Base-by-base conservation (phyloP, 2,329 filamentous ascomycete genomes). In the Aspergillus fischeri region DNA sequence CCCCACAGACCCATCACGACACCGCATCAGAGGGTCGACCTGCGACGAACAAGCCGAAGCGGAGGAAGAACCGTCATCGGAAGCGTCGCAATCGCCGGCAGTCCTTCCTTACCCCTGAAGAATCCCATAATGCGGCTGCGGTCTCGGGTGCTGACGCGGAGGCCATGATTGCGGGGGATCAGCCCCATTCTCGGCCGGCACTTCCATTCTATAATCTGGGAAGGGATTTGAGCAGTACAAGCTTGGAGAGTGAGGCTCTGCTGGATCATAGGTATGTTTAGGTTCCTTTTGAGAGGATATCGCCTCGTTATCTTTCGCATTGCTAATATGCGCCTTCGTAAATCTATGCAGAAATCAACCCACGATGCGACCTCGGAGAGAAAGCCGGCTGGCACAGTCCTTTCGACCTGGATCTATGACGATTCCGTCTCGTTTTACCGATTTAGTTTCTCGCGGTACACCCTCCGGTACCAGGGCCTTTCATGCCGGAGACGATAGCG, bases 231-330 rank as follows among this genome's bases (percentile, higher is more conserved):
- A 97, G 93, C 76, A 87, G 83, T 66, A 92, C 90, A 0, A 97
- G 93, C 73, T 78, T 97, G 61, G 93, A 97, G 64, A 97, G 92
- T 72, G 88, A 96, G 70, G 87, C 85, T 7, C 78, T 97, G 64
- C 78, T 97, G 20, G 93, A 97, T 74, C 93, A 97, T 74, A 85
- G 91, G 86, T 89, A 76, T 60, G 77, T 61, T 50, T 49, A 51
- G n/a, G 48, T 20, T 29, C 48, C 11, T 2, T 17, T 25, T 38
- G 20, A 5, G 4, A 6, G 32, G 14, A 38, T 27, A 51, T 35
- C 52, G 47, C 28, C 32, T 24, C 42, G 44, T 25, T 21, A 49
- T 8, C 51, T 52, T 8, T 55, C 42, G 35, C 8, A 52, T 60
- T 64, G 56, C 53, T 70, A 51, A 56, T 56, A 20, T 65, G 44